Conservation (phyloP, 192 early-diverging fungal species). For the Lobosporangium transversale region DNA sequence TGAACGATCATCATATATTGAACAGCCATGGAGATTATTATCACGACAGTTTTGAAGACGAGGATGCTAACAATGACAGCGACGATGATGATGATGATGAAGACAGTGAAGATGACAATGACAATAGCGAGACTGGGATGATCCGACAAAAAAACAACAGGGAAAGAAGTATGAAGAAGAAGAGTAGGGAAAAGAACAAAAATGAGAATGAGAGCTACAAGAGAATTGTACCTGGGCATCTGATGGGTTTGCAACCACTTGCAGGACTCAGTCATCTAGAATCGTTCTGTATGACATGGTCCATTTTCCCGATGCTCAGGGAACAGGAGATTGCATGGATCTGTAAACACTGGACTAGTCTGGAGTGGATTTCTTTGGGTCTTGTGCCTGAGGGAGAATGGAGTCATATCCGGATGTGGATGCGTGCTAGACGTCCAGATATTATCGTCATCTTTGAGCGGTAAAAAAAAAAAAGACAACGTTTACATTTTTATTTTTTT, state of each 20-base stretch:
- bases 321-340: conserved; percentile 27
- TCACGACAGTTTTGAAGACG: too few relatives aligned
- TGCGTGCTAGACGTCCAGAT: conserved; percentile 4
- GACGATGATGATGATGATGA: too few relatives aligned
- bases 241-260: conserved; percentile 13
- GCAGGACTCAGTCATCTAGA: conserved; percentile 4
- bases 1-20: background rate
- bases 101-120: too few relatives aligned
- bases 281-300: conserved; percentile 22
- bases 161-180: too few relatives aligned
- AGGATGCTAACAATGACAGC: too few relatives aligned
- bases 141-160: too few relatives aligned
- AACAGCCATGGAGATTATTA: too few relatives aligned
- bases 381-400: conserved; percentile 18
- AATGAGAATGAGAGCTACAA: too few relatives aligned
- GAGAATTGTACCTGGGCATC: conserved; percentile 2
- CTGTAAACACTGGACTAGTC: conserved; percentile 12
- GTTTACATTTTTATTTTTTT: background rate
- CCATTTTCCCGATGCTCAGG: conserved; percentile 19
- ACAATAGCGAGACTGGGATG: too few relatives aligned
- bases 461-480: too few relatives aligned
- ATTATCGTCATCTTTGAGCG: conserved; percentile 21
- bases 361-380: conserved; percentile 27
- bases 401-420: conserved; percentile 15
- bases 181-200: too few relatives aligned